A percentile compares a stretch with the other conserved stretches of the same genome.
These are phyloP conservation scores for Bipolaris oryzae DNA, from an alignment of 2,329 filamentous ascomycete species.

Conservation along the genomic window DNA sequence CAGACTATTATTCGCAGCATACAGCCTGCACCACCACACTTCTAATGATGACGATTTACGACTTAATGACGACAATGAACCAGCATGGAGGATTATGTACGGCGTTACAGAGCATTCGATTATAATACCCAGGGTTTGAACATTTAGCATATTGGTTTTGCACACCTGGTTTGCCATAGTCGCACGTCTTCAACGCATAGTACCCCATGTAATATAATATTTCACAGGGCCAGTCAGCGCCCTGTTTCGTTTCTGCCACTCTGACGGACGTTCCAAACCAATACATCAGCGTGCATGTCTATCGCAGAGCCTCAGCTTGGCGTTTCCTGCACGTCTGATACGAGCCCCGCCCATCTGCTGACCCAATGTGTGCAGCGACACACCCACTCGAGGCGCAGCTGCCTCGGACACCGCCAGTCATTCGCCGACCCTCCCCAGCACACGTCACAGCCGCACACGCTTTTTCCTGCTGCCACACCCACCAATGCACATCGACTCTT, in stretches of 20 bases:
- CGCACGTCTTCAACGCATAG: conserved; percentile 14
- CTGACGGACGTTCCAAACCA: conserved; percentile 5
- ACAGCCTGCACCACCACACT: conserved; percentile 6
- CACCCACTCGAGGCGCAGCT: conserved; percentile 17
- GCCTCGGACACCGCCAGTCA: conserved; percentile 1
- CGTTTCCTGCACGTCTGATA: conserved; percentile 19
- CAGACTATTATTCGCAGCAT: conserved; percentile 8
- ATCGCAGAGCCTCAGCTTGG: conserved; percentile 24
- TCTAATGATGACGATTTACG: conserved; percentile 7
- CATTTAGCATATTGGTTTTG: conserved; percentile 9
- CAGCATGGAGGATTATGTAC: conserved; percentile 5
- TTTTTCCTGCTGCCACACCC: conserved; percentile 3
- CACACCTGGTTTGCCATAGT: conserved; percentile 10
- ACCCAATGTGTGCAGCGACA: conserved; percentile 8
- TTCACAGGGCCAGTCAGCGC: conserved; percentile 4
- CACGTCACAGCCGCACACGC: conserved; percentile 5
- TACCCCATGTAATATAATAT: conserved; percentile 20
- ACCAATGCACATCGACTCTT: background rate
- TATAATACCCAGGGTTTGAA: conserved; percentile 18
- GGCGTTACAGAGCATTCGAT: conserved; percentile 14
- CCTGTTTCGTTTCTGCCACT: conserved; percentile 5
- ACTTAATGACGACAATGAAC: conserved; percentile 13
- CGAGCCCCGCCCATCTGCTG: conserved; percentile 23
- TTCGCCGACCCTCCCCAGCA: conserved; percentile 4
- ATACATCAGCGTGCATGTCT: conserved; percentile 9